Evolutionary conservation across 2,329 filamentous ascomycete species (phyloP).

Genomic region (Xylaria sp.): DNA sequence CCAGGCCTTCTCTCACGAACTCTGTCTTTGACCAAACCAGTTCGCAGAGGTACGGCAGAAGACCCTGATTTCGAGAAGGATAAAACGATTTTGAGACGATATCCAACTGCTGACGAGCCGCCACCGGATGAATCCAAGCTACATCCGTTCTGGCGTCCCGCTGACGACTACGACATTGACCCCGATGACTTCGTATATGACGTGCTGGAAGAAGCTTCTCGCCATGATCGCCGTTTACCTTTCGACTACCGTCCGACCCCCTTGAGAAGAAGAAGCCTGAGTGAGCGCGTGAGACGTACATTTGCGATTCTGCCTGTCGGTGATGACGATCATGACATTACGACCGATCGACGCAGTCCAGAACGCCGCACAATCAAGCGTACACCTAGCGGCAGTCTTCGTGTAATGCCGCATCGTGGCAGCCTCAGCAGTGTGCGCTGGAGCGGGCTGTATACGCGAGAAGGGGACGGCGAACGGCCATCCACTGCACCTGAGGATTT

Average conservation of each 20-base stretch:
- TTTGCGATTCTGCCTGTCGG: slow-evolving; percentile 70
- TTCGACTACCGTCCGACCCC: slow-evolving; percentile 60
- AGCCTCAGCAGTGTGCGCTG: slow-evolving; percentile 56
- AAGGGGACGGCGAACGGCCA: slow-evolving; percentile 48
- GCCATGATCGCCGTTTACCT: slow-evolving; percentile 60
- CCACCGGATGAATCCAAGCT: slow-evolving; percentile 65
- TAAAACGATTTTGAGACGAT: slow-evolving; percentile 49
- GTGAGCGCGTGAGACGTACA: slow-evolving; percentile 65
- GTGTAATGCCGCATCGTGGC: slow-evolving; percentile 65
- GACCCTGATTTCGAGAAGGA: slow-evolving; percentile 46
- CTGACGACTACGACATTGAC: slow-evolving; percentile 52
- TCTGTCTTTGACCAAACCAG: slow-evolving; percentile 63
- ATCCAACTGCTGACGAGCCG: slow-evolving; percentile 57
- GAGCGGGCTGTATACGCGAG: slow-evolving; percentile 41
- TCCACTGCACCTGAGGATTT: slow-evolving; percentile 52
- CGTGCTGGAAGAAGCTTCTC: slow-evolving; percentile 50
- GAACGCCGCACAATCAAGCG: slow-evolving; percentile 69
- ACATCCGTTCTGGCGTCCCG: slow-evolving; percentile 72
- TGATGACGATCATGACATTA: slow-evolving; percentile 54
- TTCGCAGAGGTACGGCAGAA: slow-evolving; percentile 49
- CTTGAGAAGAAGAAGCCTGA: slow-evolving; percentile 50
- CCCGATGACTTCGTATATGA: slow-evolving; percentile 47
- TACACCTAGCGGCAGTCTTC: slow-evolving; percentile 68
- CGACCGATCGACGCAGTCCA: slow-evolving; percentile 51
- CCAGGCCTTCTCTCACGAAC: slow-evolving; percentile 61